Base-by-base conservation (phyloP, 805 yeast species). In the Yamadazyma paraphyllophila region DNA sequence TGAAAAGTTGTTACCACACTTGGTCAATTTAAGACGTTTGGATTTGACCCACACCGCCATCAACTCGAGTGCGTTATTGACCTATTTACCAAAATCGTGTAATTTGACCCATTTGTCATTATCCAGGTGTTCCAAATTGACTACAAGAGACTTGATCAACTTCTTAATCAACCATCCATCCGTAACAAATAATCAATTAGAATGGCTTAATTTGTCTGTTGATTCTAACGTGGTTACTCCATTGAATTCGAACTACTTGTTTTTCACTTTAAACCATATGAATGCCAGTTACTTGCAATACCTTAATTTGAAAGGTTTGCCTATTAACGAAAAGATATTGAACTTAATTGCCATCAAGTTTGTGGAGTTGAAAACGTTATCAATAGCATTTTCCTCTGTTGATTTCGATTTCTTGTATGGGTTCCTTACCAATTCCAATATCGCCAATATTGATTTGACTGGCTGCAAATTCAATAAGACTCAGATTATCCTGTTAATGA, bases 41-140 rank as follows among this genome's bases (percentile, higher is more conserved):
- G 97, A 90, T 60, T 69, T 91, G 41, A 81, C 87, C 12, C 96
- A 88, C 57, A 90, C 97, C 0, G 81, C 84, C 37, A 78, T 90
- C 34, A 81, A 83, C 1, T 82, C 86, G 3, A 71, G 76, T n/a
- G 77, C 80, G 0, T 71, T 90, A 33, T 61, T 69, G 45, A 65
- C 74, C 16, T 56, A 57, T 45, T 62, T 89, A 16, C 85, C 88
- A 2, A 67, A 65, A 12, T 58, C 80, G 12, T 81, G 84, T 14
- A 69, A 75, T 53, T 66, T 90, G 34, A 83, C 96, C 0, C 96
- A 88, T 65, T 66, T 90, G 41, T 85, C 95, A n/a, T 67, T 72
- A 50, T 66, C 74, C 1, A 59, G 74, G 30, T 71, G 76, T 54
- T 78, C 84, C 36, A 79, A 82, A 54, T 70, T 89, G 41, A 80